Evolutionary conservation across 768 basidiomycete species (phyloP).

Genomic region (Phylloporus scabripes): DNA sequence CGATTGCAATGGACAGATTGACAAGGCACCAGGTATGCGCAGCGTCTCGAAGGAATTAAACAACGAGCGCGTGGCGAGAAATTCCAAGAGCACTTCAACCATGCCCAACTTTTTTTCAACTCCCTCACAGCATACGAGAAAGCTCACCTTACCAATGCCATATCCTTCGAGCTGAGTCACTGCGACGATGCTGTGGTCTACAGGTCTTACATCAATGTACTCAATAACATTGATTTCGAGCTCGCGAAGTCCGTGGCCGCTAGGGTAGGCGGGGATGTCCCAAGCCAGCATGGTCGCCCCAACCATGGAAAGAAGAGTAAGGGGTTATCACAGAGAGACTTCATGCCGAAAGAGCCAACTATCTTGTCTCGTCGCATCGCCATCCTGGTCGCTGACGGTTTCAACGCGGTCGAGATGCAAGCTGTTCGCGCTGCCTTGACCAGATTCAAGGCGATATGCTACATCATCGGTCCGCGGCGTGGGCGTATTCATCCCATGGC

Average conservation of each 20-base stretch:
- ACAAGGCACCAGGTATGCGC: slow-evolving; percentile 36
- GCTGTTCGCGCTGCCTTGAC: slow-evolving; percentile 51
- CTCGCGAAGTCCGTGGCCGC: slow-evolving; percentile 65
- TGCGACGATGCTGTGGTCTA: slow-evolving; percentile 74
- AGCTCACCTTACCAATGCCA: slow-evolving; percentile 60
- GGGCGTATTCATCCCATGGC: slow-evolving; percentile 38
- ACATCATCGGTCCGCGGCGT: slow-evolving; percentile 66
- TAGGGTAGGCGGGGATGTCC: slow-evolving; percentile 57
- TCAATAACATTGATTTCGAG: slow-evolving; percentile 69
- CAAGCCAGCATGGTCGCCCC: slow-evolving; percentile 41
- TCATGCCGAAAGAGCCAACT: slow-evolving; percentile 49
- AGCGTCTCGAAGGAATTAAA: slow-evolving; percentile 50
- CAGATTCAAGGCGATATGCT: slow-evolving; percentile 51
- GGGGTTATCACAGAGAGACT: slow-evolving; percentile 57
- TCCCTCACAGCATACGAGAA: slow-evolving; percentile 67
- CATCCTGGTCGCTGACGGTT: slow-evolving; percentile 71
- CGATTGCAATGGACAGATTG: neutral
- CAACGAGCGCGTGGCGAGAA: slow-evolving; percentile 61
- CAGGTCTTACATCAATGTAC: slow-evolving; percentile 56
- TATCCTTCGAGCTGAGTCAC: slow-evolving; percentile 81
- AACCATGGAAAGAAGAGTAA: slow-evolving; percentile 56
- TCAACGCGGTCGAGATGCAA: slow-evolving; percentile 54
- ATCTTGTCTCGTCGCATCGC: slow-evolving; percentile 69
- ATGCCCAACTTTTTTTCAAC: slow-evolving; percentile 80
- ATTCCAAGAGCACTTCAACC: slow-evolving; percentile 71